Conservation (phyloP, 768 basidiomycete genomes). For the Hemileccinum rubropunctum region DNA sequence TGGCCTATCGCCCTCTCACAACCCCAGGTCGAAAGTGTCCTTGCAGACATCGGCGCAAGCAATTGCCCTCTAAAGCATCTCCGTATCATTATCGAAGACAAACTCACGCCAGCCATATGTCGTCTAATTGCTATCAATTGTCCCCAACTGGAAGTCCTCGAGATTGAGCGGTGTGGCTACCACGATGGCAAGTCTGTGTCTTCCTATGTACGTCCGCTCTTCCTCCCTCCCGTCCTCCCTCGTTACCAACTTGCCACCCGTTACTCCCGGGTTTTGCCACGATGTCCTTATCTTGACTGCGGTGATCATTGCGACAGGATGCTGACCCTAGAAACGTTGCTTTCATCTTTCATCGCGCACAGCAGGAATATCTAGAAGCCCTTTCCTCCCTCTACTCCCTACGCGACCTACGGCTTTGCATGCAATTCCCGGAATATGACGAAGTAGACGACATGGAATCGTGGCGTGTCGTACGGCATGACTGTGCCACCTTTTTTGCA, state of each 20-base stretch:
- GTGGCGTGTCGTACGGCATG: slow-evolving; percentile 29
- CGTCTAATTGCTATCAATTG: slow-evolving; percentile 26
- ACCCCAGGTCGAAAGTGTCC: slow-evolving; percentile 29
- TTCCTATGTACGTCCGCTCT: slow-evolving; percentile 32
- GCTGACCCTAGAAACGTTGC: slow-evolving; percentile 30
- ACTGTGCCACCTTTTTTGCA: slow-evolving; percentile 30
- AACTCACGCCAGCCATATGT: slow-evolving; percentile 32
- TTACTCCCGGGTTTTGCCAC: slow-evolving; percentile 12
- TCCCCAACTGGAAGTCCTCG: slow-evolving; percentile 32
- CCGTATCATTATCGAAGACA: slow-evolving; percentile 37
- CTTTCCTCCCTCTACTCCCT: slow-evolving; percentile 27
- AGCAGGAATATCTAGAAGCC: slow-evolving; percentile 36
- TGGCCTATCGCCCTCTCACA: slow-evolving; percentile 36
- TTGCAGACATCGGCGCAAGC: slow-evolving; percentile 29
- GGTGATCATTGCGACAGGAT: slow-evolving; percentile 22
- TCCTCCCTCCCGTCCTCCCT: slow-evolving; percentile 10
- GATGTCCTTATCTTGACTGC: slow-evolving; percentile 20
- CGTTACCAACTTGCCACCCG: slow-evolving; percentile 9
- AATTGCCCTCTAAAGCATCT: slow-evolving; percentile 33
- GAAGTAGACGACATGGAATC: slow-evolving; percentile 31
- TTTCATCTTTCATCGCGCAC: slow-evolving; percentile 25
- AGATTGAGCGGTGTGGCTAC: slow-evolving; percentile 36
- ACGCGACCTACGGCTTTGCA: slow-evolving; percentile 32
- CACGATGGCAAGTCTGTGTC: slow-evolving; percentile 37
- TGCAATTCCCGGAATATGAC: slow-evolving; percentile 37